phyloP scores from a whole-genome alignment of 2,329 filamentous ascomycete genomes.

The Fonsecaea pedrosoi region DNA sequence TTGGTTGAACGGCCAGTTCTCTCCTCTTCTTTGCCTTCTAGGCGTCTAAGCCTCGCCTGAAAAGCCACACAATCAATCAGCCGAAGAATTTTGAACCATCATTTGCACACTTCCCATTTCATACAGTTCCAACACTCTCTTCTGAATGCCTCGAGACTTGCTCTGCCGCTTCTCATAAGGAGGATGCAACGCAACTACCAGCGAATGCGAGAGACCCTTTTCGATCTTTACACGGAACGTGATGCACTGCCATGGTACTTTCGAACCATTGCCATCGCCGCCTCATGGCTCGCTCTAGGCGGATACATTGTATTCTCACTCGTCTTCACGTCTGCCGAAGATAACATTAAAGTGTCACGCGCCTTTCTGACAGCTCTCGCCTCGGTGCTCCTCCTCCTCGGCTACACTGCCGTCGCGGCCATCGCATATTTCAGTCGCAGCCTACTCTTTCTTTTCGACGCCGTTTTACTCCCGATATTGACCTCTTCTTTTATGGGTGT shows the following conservation, averaged over 20 bases:
- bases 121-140: neutral
- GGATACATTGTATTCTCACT: conserved; percentile 40
- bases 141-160: conserved; percentile 25
- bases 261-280: conserved; percentile 29
- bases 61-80: conserved; percentile 5
- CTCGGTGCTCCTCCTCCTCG: conserved; percentile 28
- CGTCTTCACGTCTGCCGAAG: conserved; percentile 32
- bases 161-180: conserved; percentile 19
- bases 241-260: conserved; percentile 38
- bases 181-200: conserved; percentile 31
- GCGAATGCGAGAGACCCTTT: conserved; percentile 35
- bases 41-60: neutral
- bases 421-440: conserved; percentile 36
- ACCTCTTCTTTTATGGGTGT: conserved; percentile 38
- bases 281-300: conserved; percentile 38
- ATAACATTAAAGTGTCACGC: conserved; percentile 32
- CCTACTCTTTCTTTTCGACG: conserved; percentile 37
- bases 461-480: conserved; percentile 37
- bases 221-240: conserved; percentile 39
- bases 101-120: neutral
- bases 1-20: neutral
- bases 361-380: conserved; percentile 31
- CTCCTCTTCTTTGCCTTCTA: neutral
- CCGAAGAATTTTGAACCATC: conserved; percentile 2
- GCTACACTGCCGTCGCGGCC: conserved; percentile 31